phyloP scores from a whole-genome alignment of 805 yeast genomes.

The Metschnikowia hibisci region DNA sequence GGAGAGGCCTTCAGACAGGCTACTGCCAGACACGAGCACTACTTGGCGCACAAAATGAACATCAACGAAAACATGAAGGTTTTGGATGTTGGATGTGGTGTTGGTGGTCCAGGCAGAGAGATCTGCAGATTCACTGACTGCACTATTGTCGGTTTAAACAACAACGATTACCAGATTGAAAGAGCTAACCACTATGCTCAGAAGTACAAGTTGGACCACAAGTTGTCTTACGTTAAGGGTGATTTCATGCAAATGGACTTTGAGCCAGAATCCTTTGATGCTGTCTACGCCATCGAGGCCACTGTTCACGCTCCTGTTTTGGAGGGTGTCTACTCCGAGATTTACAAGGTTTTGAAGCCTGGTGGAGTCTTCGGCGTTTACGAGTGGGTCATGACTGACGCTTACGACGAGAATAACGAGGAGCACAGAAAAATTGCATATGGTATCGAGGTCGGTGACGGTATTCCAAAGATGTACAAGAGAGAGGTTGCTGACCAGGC shows the following conservation, averaged over 20 bases:
- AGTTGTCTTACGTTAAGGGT: slow-evolving; percentile 87
- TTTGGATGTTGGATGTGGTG: slow-evolving; percentile 98
- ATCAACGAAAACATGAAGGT: slow-evolving; percentile 78
- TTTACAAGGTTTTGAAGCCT: slow-evolving; percentile 92
- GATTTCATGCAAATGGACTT: slow-evolving; percentile 99
- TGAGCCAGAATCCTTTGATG: slow-evolving; percentile 84
- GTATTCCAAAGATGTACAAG: slow-evolving; percentile 95
- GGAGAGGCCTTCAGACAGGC: slow-evolving; percentile 96
- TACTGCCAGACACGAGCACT: slow-evolving; percentile 96
- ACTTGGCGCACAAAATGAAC: slow-evolving; percentile 81
- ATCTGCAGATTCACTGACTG: slow-evolving; percentile 88
- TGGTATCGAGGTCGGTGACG: slow-evolving; percentile 98
- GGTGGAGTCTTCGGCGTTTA: slow-evolving; percentile 98
- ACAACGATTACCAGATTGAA: slow-evolving; percentile 94
- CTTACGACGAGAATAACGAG: slow-evolving; percentile 78
- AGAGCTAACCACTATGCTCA: slow-evolving; percentile 83
- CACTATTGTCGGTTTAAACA: slow-evolving; percentile 84
- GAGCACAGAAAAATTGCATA: slow-evolving; percentile 93
- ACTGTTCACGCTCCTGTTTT: slow-evolving; percentile 96
- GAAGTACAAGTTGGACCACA: slow-evolving; percentile 59
- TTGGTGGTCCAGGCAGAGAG: slow-evolving; percentile 99
- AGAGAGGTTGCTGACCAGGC: slow-evolving; percentile 86
- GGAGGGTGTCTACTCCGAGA: slow-evolving; percentile 93
- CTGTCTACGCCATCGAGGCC: slow-evolving; percentile 97
- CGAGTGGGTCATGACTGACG: slow-evolving; percentile 99